phyloP scores from a whole-genome alignment of 139 green algal species.

The Chlamydomonas eustigma region DNA sequence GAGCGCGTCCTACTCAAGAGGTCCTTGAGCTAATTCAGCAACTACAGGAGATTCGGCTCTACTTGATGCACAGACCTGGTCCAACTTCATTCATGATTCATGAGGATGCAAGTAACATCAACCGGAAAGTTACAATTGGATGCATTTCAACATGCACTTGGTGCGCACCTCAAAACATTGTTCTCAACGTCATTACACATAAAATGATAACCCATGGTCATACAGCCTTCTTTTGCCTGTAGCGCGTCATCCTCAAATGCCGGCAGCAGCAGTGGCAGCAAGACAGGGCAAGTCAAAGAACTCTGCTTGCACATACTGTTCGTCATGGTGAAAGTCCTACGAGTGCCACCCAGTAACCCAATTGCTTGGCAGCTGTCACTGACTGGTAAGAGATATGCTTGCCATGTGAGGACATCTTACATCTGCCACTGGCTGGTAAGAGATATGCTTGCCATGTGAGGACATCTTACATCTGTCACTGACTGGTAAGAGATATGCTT shows the following conservation, averaged over 20 bases:
- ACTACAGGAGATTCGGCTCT: not conserved
- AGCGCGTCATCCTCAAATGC: not conserved
- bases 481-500: not conserved
- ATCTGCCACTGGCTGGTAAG: not conserved
- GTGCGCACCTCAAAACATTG: not conserved
- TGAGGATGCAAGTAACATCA: not conserved
- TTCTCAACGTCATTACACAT: not conserved
- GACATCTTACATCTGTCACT: not conserved
- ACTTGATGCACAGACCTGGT: not conserved
- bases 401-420: not conserved
- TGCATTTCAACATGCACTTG: not conserved
- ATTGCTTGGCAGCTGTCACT: constrained; percentile 65
- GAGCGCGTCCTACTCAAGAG: not conserved
- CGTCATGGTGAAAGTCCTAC: constrained; percentile 62
- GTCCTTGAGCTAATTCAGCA: not conserved
- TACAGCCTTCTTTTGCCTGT: not conserved
- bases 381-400: constrained; percentile 23
- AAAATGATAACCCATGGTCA: not conserved
- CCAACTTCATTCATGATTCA: constrained; percentile 8
- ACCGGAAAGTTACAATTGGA: constrained; percentile 8
- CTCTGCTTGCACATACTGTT: constrained; percentile 62
- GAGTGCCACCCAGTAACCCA: constrained; percentile 52
- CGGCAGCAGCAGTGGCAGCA: not conserved
- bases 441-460: not conserved
- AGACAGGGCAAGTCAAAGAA: constrained; percentile 22